Conservation (phyloP, 78 protist species). For the Polysphondylium violaceum region DNA sequence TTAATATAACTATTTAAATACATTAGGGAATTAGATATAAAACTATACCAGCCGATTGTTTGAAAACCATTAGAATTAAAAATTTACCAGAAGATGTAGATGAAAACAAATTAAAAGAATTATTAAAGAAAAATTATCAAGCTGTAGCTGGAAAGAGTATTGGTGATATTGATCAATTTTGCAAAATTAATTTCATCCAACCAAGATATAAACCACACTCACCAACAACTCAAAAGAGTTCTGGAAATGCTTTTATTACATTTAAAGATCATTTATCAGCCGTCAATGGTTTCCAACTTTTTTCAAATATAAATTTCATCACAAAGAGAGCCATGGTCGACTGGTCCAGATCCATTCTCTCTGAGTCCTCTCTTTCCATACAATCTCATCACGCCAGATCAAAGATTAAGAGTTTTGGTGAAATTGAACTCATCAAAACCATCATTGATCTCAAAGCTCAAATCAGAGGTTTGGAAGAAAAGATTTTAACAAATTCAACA, state of each 20-base stretch:
- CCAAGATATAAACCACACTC: neutral
- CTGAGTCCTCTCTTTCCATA: neutral
- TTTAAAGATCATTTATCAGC: neutral
- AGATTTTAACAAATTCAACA: neutral
- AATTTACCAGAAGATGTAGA: neutral
- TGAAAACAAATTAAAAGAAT: neutral
- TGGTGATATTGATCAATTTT: no score
- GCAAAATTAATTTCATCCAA: neutral
- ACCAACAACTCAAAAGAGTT: neutral
- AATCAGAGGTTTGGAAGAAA: neutral
- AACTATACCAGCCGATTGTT: neutral
- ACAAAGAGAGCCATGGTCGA: no score
- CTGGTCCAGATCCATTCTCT: neutral
- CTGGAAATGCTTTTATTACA: neutral
- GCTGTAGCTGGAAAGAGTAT: no score
- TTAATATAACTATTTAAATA: neutral
- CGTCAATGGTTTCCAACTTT: neutral
- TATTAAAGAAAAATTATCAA: neutral
- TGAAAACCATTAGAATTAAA: conserved; percentile 2
- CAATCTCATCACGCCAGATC: no score
- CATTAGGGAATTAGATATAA: conserved; percentile 13
- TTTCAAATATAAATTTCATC: neutral
- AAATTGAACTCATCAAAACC: conserved; percentile 7
- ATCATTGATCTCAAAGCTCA: neutral
- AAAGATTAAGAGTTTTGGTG: no score